Base-by-base conservation (phyloP, 2,329 filamentous ascomycete genomes). In the Calonectria pteridis region DNA sequence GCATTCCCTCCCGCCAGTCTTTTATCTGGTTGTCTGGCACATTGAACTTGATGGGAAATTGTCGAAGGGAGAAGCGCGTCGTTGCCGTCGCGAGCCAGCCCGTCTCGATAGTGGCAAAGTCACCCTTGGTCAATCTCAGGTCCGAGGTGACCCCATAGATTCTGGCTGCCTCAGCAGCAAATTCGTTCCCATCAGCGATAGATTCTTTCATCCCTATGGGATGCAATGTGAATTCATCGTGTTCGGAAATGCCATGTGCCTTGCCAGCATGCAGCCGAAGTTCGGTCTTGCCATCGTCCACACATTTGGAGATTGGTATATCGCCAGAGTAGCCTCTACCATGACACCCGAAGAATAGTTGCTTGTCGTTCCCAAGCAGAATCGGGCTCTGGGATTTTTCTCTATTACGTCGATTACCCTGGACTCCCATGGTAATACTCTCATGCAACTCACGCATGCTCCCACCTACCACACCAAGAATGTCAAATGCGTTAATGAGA, bases 301-400 rank as follows among this genome's bases (percentile, higher is more conserved):
- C 14, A 35, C 13, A 14, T 29, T 40, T 62, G 26, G 50, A 28
- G 26, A 33, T n/a, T 11, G 50, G 33, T n/a, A 58, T 35, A 23
- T 58, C 51, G 16, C 51, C 51, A 20, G 51, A 53, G 51, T 1
- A 73, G 26, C 14, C n/a, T 66, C 2, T 20, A 29, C 29, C 43
- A 6, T n/a, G 55, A 0, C 64, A 31, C 1, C 70, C 73, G 2
- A 77, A 77, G n/a, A 77, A 77, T 0, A 46, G 35, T 20, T 75
- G 75, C n/a, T 72, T 67, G 14, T 75, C 69, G 23, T 77, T 77
- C 3, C 76, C 75, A 23, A 72, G 68, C 1, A 77, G 11, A 37
- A 62, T 62, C 14, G 58, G 58, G 6, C 26, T 62, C 26, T 62
- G 58, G 23, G 58, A 20, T 20, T 43, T 62, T 23, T 10, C 10